Evolutionary conservation across 768 basidiomycete genomes (phyloP), one percentile per base, ranked within the genome.

Genomic region (Tremella fuciformis): DNA sequence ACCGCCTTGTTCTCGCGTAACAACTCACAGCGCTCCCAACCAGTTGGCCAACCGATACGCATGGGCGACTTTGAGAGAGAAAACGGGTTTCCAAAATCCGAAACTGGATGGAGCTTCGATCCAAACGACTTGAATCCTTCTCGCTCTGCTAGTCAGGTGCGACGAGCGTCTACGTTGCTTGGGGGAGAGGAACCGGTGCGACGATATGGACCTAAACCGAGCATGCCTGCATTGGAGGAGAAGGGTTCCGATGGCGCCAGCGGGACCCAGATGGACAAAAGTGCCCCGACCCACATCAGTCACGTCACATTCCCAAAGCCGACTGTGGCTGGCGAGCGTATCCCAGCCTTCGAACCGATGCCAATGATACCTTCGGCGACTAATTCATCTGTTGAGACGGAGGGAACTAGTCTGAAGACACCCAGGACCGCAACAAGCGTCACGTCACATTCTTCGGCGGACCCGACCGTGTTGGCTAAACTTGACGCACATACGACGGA

Each of bases 61-160:
- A 39, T 22, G 29, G 59, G 55, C 18, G 55, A 63, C 13, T 9
- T 56, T 9, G 66, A 52, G 21, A 34, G 49, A 16, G 49, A 24
- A 11, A n/a, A 52, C 16, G 50, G 24, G 9, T 57, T 26, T 44
- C 40, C 50, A 15, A 41, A 48, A 13, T 54, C 65, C 2, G 70
- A 70, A 16, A 67, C 67, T n/a, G 37, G 59, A 16, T 48, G 70
- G 29, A 60, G 59, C 22, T 75, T 75, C 49, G 74, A 75, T 50
- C 70, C 67, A n/a, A 66, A 65, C 41, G 74, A 75, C 57, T 57
- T 75, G 26, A 75, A 75, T 50, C 74, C 74, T 13, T 75, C 74
- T 25, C 55, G 74, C 38, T 73, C 71, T 3, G 74, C 74, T 8
- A 67, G 65, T 56, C 74, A 75, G 53, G 73, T 68, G n/a, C 58